phyloP scores from a whole-genome alignment of 164 flowering plant species.

The Platanus orientalis region DNA sequence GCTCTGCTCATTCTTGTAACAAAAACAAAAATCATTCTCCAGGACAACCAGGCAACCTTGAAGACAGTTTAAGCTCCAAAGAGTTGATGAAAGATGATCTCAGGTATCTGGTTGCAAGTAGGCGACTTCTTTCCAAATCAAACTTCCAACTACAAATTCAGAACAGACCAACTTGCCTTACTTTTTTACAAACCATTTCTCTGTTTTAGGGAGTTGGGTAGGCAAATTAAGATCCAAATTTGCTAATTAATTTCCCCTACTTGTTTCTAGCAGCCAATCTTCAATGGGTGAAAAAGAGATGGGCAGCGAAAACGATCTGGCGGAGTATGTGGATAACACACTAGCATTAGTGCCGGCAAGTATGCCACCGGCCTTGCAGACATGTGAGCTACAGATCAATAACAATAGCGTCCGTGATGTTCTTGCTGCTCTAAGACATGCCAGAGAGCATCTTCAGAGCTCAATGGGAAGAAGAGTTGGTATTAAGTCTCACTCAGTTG shows the following conservation, averaged over 20 bases:
- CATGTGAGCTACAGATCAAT: conserved; percentile 16
- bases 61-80: conserved; percentile 11
- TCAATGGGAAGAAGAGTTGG: conserved; percentile 33
- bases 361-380: conserved; percentile 1
- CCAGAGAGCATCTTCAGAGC: conserved; percentile 42
- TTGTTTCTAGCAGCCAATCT: conserved; percentile 5
- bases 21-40: background rate
- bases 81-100: conserved; percentile 16
- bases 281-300: background rate
- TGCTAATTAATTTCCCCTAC: conserved; percentile 1
- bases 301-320: conserved; percentile 11
- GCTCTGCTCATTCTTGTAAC: conserved; percentile 9
- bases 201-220: background rate
- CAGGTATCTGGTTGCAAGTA: conserved; percentile 27
- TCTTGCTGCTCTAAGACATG: conserved; percentile 47
- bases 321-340: conserved; percentile 28
- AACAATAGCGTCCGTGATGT: conserved; percentile 37
- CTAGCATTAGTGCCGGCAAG: conserved; percentile 45
- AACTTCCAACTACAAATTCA: background rate
- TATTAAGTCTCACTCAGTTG: conserved; percentile 8
- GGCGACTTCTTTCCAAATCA: too few relatives aligned
- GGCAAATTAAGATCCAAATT: background rate
- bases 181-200: background rate
- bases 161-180: too few relatives aligned
- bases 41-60: conserved; percentile 4